phyloP scores from a whole-genome alignment of 306 rosid genomes.

The Acmispon strigosus region DNA sequence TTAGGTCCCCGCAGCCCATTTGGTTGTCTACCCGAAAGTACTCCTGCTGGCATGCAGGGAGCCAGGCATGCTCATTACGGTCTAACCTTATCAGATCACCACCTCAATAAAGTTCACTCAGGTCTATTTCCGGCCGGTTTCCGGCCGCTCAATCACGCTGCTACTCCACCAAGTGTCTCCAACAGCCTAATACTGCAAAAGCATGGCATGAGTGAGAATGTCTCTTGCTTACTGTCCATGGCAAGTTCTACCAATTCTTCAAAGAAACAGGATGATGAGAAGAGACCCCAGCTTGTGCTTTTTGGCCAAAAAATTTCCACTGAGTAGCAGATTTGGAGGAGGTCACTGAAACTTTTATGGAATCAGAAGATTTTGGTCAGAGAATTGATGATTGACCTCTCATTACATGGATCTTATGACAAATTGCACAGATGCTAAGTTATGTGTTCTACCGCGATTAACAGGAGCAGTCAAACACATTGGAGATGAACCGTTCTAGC shows the following conservation, averaged over 20 bases:
- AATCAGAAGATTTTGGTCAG: constrained; percentile 69
- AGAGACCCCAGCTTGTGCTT: constrained; percentile 66
- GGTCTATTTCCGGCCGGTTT: constrained; percentile 51
- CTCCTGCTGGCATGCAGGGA: constrained; percentile 99
- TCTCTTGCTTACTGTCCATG: constrained; percentile 63
- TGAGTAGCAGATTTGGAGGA: constrained; percentile 64
- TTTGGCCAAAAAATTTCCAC: constrained; percentile 76
- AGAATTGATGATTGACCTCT: constrained; percentile 65
- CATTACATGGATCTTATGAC: constrained; percentile 51
- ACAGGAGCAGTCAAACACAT: constrained; percentile 61
- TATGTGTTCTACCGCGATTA: constrained; percentile 56
- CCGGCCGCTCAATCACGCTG: constrained; percentile 38
- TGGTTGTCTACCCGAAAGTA: constrained; percentile 58
- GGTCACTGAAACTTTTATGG: constrained; percentile 79
- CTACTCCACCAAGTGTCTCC: constrained; percentile 38
- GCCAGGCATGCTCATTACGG: constrained; percentile 98
- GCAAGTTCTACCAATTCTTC: constrained; percentile 43
- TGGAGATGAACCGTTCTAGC: constrained; percentile 80
- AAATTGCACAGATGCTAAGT: constrained; percentile 50
- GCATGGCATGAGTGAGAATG: constrained; percentile 49
- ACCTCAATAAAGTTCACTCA: constrained; percentile 63
- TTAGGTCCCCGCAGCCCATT: constrained; percentile 55
- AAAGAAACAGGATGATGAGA: constrained; percentile 41
- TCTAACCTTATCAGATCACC: constrained; percentile 62
- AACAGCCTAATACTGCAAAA: constrained; percentile 35